Conservation (phyloP, 2,329 filamentous ascomycete species). For the Beauveria sp. region DNA sequence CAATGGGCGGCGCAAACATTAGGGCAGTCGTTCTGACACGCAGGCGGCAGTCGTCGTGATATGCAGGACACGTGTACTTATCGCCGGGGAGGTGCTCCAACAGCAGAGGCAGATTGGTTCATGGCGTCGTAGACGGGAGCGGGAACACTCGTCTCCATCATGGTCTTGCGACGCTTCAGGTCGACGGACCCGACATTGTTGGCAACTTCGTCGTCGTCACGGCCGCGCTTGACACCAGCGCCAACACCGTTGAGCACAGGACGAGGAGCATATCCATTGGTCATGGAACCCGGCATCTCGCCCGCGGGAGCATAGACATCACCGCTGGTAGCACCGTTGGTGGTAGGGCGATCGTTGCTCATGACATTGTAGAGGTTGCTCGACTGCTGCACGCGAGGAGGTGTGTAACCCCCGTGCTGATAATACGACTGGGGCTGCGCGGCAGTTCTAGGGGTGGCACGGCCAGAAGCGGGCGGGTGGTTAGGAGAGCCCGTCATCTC, state of each 20-base stretch:
- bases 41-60: not conserved
- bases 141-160: conserved; percentile 52
- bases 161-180: conserved; percentile 73
- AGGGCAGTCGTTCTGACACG: not conserved
- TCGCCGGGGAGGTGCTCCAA: conserved; percentile 34
- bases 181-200: conserved; percentile 52
- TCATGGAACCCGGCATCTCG: conserved; percentile 48
- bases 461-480: conserved; percentile 72
- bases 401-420: conserved; percentile 64
- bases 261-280: conserved; percentile 57
- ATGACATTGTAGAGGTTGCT: conserved; percentile 87
- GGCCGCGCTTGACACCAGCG: conserved; percentile 37
- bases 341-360: conserved; percentile 64
- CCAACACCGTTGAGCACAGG: conserved; percentile 57
- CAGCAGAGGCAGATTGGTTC: conserved; percentile 38
- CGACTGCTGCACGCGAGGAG: conserved; percentile 61
- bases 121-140: conserved; percentile 42
- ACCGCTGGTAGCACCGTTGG: conserved; percentile 56
- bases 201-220: conserved; percentile 50
- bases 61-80: conserved; percentile 17
- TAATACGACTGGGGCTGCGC: conserved; percentile 68
- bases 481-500: conserved; percentile 76
- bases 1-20: not conserved
- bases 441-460: conserved; percentile 77
- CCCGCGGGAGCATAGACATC: conserved; percentile 65